phyloP scores from a whole-genome alignment of 768 basidiomycete genomes.

The Boletus pseudopeckii region DNA sequence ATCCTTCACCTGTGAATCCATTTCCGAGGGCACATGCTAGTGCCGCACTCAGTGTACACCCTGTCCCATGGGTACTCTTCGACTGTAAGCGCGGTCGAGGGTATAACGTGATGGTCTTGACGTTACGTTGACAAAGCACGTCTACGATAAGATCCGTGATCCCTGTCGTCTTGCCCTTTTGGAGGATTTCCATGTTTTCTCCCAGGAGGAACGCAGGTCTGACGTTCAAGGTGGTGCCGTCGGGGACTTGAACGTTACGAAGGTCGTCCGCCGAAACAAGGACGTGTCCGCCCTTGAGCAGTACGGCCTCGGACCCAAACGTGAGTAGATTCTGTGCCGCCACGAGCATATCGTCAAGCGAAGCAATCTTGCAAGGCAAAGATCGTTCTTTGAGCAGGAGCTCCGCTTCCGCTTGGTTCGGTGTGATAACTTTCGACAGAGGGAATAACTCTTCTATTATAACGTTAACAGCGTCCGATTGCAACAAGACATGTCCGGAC shows the following conservation, averaged over 20 bases:
- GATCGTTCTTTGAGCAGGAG: conserved; percentile 50
- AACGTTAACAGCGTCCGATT: conserved; percentile 57
- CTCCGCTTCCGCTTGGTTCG: conserved; percentile 80
- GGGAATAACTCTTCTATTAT: conserved; percentile 68
- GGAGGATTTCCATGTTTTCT: conserved; percentile 65
- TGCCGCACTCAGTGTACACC: conserved; percentile 87
- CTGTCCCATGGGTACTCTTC: conserved; percentile 84
- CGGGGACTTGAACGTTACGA: conserved; percentile 22
- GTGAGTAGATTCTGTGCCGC: conserved; percentile 49
- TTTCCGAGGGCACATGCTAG: conserved; percentile 65
- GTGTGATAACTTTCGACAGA: conserved; percentile 69
- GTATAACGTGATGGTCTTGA: conserved; percentile 45
- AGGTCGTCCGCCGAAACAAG: conserved; percentile 46
- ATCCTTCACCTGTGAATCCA: conserved; percentile 37
- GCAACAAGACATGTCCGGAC: conserved; percentile 76
- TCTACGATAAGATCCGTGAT: conserved; percentile 54
- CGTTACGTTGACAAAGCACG: conserved; percentile 44
- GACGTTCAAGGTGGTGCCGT: conserved; percentile 34
- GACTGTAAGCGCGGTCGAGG: conserved; percentile 61
- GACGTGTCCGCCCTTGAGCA: conserved; percentile 87
- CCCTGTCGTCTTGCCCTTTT: conserved; percentile 11
- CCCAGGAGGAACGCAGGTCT: conserved; percentile 44
- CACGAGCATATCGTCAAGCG: conserved; percentile 56
- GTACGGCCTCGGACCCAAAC: conserved; percentile 52
- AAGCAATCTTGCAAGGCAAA: conserved; percentile 34